Evolutionary conservation across 371 early-diverging fungal species (phyloP).

Genomic region (Mortierella sp.): DNA sequence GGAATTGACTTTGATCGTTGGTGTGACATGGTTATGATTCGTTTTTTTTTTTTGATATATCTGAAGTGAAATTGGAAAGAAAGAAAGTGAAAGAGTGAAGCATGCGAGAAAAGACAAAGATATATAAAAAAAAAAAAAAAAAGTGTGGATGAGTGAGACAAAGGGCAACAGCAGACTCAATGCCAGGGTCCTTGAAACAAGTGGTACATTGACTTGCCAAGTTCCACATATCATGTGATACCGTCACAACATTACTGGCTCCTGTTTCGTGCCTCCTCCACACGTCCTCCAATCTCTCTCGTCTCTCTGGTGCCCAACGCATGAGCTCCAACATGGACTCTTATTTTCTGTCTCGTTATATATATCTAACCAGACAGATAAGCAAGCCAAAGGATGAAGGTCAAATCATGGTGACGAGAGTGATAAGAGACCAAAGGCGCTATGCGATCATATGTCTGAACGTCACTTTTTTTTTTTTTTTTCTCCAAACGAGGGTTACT

Average conservation of each 20-base stretch:
- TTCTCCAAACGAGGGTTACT: too few relatives aligned
- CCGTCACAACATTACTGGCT: neutral
- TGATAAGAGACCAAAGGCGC: too few relatives aligned
- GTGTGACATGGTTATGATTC: constrained; percentile 32
- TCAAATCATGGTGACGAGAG: too few relatives aligned
- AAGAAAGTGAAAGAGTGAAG: constrained; percentile 2
- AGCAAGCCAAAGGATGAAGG: too few relatives aligned
- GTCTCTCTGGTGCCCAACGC: too few relatives aligned
- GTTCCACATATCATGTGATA: constrained; percentile 2
- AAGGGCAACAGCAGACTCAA: neutral
- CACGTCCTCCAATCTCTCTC: neutral
- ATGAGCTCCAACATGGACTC: too few relatives aligned
- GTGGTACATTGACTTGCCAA: neutral
- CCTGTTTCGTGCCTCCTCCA: neutral
- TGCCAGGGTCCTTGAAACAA: neutral
- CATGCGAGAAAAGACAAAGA: constrained; percentile 9
- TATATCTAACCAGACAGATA: neutral
- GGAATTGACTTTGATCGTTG: constrained; percentile 39
- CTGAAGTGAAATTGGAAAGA: neutral
- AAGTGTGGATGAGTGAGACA: neutral
- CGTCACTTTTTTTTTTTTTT: too few relatives aligned
- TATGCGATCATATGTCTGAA: too few relatives aligned
- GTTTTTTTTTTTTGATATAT: constrained; percentile 1
- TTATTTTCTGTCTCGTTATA: neutral
- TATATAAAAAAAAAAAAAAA: neutral